Conservation (phyloP, 2,329 filamentous ascomycete genomes). For the Phoma sp. region DNA sequence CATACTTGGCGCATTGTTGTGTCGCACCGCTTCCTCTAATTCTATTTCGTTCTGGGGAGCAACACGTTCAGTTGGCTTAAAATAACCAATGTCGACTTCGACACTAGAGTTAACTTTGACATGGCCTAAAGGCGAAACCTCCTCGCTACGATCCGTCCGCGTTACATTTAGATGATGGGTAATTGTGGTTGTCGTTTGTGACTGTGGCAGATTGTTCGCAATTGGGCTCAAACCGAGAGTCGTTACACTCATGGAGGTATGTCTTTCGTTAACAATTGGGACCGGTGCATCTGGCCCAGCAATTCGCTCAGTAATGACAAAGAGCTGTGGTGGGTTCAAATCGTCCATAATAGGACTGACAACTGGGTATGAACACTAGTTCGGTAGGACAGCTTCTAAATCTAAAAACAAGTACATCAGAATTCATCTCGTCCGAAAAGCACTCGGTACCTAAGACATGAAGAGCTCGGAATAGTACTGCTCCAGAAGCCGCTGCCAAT, state of each 20-base stretch:
- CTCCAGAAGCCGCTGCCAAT: slow-evolving; percentile 25
- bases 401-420: neutral
- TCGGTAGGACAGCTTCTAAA: neutral
- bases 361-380: neutral
- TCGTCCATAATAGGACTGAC: neutral
- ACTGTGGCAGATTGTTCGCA: neutral
- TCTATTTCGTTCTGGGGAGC: neutral
- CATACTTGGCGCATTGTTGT: neutral
- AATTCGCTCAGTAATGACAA: neutral
- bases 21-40: neutral
- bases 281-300: too few species aligned
- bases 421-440: slow-evolving; percentile 1
- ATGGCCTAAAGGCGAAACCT: neutral
- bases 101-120: neutral
- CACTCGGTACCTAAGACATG: neutral
- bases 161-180: neutral
- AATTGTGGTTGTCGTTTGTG: neutral
- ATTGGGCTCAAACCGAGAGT: neutral
- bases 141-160: neutral
- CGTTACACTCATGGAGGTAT: neutral
- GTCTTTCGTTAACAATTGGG: neutral
- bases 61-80: neutral
- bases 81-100: neutral
- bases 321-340: too few species aligned
- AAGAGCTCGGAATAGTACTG: slow-evolving; percentile 1